These are phyloP conservation scores for Cadophora malorum DNA, from an alignment of 2,329 filamentous ascomycete genomes.

Conservation along the genomic window DNA sequence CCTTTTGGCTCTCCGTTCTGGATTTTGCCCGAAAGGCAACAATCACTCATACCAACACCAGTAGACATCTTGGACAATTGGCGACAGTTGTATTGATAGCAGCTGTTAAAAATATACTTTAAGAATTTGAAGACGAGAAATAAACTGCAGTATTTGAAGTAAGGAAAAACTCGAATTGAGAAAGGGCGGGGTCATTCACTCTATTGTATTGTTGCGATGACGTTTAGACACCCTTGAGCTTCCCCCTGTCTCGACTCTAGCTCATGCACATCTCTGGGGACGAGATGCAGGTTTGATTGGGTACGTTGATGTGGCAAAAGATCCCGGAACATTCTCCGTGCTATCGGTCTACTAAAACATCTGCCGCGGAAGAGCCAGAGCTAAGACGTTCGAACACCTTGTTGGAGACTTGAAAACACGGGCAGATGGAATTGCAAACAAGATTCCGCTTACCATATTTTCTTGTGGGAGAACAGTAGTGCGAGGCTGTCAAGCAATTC, in stretches of 20 bases:
- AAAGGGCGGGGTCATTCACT: not conserved
- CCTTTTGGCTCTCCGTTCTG: constrained; percentile 48
- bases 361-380: not conserved
- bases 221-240: constrained; percentile 4
- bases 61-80: constrained; percentile 45
- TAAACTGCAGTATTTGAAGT: not conserved
- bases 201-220: constrained; percentile 11
- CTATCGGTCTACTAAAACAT: not conserved
- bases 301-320: not conserved
- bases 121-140: not conserved
- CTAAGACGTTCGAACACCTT: not conserved
- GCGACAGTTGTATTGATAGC: not conserved
- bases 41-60: constrained; percentile 49
- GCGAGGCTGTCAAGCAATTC: not conserved
- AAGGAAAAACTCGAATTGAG: not conserved
- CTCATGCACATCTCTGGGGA: constrained; percentile 2
- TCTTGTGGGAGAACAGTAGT: not conserved
- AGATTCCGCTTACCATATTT: not conserved
- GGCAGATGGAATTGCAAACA: not conserved
- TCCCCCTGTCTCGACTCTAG: not conserved
- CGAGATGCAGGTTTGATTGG: constrained; percentile 1
- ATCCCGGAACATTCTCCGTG: constrained; percentile 2
- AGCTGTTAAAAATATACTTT: not conserved
- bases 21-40: constrained; percentile 51
- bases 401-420: not conserved